Evolutionary conservation across 2,329 filamentous ascomycete genomes (phyloP).

Genomic region (Alternaria burnsii): DNA sequence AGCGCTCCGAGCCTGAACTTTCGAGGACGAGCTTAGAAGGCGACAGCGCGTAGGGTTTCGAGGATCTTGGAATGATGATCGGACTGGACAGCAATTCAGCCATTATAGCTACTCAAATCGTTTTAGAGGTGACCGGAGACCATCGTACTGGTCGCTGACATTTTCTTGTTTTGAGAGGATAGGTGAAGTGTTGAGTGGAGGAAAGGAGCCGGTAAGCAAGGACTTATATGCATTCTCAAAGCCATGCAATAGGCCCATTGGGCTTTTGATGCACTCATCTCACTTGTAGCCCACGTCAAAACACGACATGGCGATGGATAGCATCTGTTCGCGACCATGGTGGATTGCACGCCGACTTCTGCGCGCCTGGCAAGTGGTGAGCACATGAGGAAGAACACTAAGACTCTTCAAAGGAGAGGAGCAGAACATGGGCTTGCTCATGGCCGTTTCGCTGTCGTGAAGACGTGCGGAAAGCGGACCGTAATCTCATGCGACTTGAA

Average conservation of each 20-base stretch:
- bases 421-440: no score
- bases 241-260: neutral
- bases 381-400: no score
- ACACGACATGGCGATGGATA: neutral
- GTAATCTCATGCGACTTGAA: no score
- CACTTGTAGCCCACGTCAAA: neutral
- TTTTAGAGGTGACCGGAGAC: neutral
- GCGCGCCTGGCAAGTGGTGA: no score
- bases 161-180: neutral
- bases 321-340: no score
- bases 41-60: neutral
- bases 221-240: neutral
- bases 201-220: neutral
- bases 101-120: no score
- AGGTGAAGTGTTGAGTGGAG: neutral
- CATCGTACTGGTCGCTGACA: neutral
- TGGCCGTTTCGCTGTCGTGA: no score
- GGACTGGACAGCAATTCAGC: neutral
- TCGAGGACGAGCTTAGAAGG: neutral
- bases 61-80: accelerated
- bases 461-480: no score
- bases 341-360: no score
- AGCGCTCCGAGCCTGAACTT: neutral
- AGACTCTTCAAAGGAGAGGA: no score
- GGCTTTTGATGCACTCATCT: neutral